Evolutionary conservation across 2,329 filamentous ascomycete species (phyloP), one percentile per base, ranked within the genome.

Genomic region (Aspergillus flavus): DNA sequence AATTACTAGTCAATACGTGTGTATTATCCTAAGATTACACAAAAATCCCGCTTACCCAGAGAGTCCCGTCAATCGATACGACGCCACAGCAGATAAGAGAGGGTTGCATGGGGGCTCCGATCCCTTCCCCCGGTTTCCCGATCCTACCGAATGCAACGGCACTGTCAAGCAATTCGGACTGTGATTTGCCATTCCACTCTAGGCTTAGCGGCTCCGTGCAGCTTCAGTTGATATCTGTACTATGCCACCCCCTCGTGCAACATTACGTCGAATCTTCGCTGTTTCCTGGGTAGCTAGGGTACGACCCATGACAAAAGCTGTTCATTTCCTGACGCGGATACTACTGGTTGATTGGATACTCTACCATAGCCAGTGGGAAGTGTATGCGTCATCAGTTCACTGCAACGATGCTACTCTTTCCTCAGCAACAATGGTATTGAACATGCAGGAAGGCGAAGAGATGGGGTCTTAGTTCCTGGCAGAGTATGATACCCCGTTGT

Each of bases 101-200:
- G 58, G 68, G 72, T 74, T 72, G 64, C 72, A 73, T 59, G 57
- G 23, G 26, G 16, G 39, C 16, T 41, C 39, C 39, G 39, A n/a
- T 41, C 46, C 52, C 58, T 65, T n/a, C 30, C 65, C 61, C 65
- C 63, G 65, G 57, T 66, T 68, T 69, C 59, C 64, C 64, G 64
- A 69, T 60, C 66, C 65, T 62, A 63, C 70, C 70, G 69, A 66
- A 75, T 75, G 73, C 73, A 73, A 75, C 68, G 32, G 61, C 59
- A 64, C 43, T 63, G 62, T 39, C 52, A 39, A 39, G 52, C 32
- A 39, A 39, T 39, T 55, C 10, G 14, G 26, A 39, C 12, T 53
- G 28, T 57, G 43, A 60, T 45, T 45, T 21, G 19, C 55, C 30
- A 57, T 45, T 52, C 63, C n/a, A 57, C 16, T 58, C 61, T 46